Conservation (phyloP, 2,329 filamentous ascomycete species). For the Hortaea werneckii region DNA sequence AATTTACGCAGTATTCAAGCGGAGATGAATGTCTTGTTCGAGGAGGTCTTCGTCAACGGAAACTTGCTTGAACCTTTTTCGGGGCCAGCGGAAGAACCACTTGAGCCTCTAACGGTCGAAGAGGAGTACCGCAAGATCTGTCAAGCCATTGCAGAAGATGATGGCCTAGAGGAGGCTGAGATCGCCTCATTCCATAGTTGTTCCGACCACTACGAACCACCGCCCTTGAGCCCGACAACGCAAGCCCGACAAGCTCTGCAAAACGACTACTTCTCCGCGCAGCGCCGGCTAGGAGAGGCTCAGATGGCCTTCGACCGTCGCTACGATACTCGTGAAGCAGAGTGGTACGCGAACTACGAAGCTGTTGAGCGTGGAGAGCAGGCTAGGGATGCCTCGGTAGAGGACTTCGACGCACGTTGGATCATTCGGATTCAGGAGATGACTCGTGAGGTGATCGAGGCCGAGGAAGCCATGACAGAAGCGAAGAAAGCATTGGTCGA, state of each 20-base stretch:
- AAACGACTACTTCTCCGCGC: slow-evolving; percentile 1
- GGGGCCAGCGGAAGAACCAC: background rate
- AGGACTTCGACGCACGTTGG: slow-evolving; percentile 7
- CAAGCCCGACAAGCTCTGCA: slow-evolving; percentile 1
- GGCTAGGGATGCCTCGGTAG: slow-evolving; percentile 4
- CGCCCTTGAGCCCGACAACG: slow-evolving; percentile 1
- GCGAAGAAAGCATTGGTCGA: slow-evolving; percentile 5
- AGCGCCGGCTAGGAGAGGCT: background rate
- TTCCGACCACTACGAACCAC: background rate
- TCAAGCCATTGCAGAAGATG: background rate
- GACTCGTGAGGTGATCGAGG: slow-evolving; percentile 10
- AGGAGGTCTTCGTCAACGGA: slow-evolving; percentile 7
- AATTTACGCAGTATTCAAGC: slow-evolving; percentile 2
- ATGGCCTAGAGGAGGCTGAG: background rate
- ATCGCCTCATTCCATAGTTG: slow-evolving; percentile 1
- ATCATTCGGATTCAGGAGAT: slow-evolving; percentile 7
- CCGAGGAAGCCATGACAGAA: slow-evolving; percentile 9
- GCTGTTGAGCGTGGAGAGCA: slow-evolving; percentile 2
- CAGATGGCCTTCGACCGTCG: slow-evolving; percentile 3
- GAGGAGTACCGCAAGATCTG: slow-evolving; percentile 5
- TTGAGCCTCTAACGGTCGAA: slow-evolving; percentile 4
- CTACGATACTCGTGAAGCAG: slow-evolving; percentile 1
- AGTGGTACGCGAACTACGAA: slow-evolving; percentile 1
- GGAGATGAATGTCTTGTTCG: slow-evolving; percentile 1
- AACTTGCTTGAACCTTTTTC: background rate